Evolutionary conservation across 805 yeast genomes (phyloP), one percentile per base, ranked within the genome.

Genomic region (Candida lessepsii): DNA sequence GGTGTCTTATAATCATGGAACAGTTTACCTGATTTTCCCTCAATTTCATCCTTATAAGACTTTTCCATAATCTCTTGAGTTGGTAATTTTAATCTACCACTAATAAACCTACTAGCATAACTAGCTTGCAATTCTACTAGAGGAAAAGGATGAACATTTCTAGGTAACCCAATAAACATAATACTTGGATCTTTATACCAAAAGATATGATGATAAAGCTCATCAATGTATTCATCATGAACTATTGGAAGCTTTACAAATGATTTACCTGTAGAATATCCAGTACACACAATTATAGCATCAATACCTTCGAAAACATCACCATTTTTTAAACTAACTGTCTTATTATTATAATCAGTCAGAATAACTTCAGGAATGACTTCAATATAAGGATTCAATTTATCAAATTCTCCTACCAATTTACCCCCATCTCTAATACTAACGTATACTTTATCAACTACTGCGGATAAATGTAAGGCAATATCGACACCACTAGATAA

Each of bases 401-500:
- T n/a, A 18, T 37, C 34, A n/a, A 27, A 39, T 10, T 31, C 27
- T 14, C 37, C 41, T 10, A 39, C 17, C 11, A 46, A 29, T 11
- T 23, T 27, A 2, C 39, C 42, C 5, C 25, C 38, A 6, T 53
- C 57, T 27, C 40, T 45, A 17, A 41, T 39, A 9, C 58, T 52
- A n/a, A 56, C 50, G 35, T 46, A 47, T 0, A 54, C 49, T 17
- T 50, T 64, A 18, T 70, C 58, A 5, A 54, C 57, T 2, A 43
- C 53, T 2, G 67, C 63, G 1, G 80, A 75, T 14, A 81, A 53
- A 53, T 84, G 89, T 41, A 71, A 72, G 2, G 87, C 76, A 29
- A 85, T 66, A 55, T 88, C 96, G 15, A 78, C 75, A 19, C 91
- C 96, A 20, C 89, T 80, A 2, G 93, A 84, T 9, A 82, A 79